These are phyloP conservation scores for Diaporthe ampelina DNA, from an alignment of 2,329 filamentous ascomycete species.

Conservation along the genomic window DNA sequence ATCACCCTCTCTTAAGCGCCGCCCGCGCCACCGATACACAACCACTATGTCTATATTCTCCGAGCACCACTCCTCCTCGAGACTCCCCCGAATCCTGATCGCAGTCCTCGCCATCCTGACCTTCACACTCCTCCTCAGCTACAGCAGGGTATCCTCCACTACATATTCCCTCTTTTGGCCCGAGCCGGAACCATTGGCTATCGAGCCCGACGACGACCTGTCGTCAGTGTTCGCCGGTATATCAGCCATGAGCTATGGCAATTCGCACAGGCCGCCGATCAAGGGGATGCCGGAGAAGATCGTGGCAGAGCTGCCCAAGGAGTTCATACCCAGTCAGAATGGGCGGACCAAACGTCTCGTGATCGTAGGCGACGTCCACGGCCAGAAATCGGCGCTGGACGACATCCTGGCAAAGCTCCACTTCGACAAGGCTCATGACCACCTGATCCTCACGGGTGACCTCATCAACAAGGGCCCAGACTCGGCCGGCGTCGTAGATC, in stretches of 20 bases:
- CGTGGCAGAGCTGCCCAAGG: conserved; percentile 50
- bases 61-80: conserved; percentile 31
- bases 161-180: conserved; percentile 41
- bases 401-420: conserved; percentile 75
- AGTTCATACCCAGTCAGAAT: conserved; percentile 47
- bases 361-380: conserved; percentile 93
- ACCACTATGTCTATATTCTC: conserved; percentile 25
- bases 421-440: conserved; percentile 75
- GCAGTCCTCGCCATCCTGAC: conserved; percentile 51
- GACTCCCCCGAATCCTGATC: conserved; percentile 51
- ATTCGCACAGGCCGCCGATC: conserved; percentile 55
- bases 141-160: conserved; percentile 50
- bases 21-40: not conserved
- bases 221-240: conserved; percentile 29
- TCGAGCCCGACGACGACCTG: conserved; percentile 29
- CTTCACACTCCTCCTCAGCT: conserved; percentile 51
- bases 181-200: conserved; percentile 9
- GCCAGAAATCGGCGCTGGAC: conserved; percentile 78
- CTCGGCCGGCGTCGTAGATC: conserved; percentile 80
- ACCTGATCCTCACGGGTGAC: conserved; percentile 83
- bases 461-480: conserved; percentile 90
- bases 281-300: conserved; percentile 46
- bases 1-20: not conserved
- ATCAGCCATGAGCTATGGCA: conserved; percentile 57
- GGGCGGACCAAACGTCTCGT: conserved; percentile 72